Evolutionary conservation across 768 basidiomycete species (phyloP).

Genomic region (Exidia glandulosa): DNA sequence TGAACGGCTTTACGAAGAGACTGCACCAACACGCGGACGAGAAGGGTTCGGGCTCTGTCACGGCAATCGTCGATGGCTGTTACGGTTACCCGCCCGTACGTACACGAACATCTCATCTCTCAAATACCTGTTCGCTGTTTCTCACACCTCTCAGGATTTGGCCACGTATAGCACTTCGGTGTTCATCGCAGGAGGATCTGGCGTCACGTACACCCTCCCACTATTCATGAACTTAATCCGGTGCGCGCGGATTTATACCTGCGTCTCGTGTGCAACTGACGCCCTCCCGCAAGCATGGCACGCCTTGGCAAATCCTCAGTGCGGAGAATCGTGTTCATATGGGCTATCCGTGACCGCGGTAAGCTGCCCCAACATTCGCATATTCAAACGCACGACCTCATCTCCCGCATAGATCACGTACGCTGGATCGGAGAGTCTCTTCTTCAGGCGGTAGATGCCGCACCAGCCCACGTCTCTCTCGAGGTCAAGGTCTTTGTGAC

Average conservation of each 20-base stretch:
- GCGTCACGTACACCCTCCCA: slow-evolving; percentile 4
- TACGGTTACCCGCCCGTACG: slow-evolving; percentile 1
- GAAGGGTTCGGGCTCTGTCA: neutral
- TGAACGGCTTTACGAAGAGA: slow-evolving; percentile 39
- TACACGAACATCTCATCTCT: neutral
- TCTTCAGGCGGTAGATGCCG: slow-evolving; percentile 20
- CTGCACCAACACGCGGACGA: slow-evolving; percentile 7
- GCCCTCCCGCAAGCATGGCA: neutral
- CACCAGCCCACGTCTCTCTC: slow-evolving; percentile 19
- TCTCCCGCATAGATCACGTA: slow-evolving; percentile 12
- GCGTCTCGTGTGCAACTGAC: neutral
- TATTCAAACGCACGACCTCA: neutral
- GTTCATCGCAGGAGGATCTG: no score
- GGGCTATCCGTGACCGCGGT: neutral
- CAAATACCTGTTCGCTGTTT: neutral
- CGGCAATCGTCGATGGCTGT: neutral
- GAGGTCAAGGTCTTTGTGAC: slow-evolving; percentile 36
- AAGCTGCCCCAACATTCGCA: neutral
- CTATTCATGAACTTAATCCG: slow-evolving; percentile 1
- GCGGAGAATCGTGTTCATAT: neutral
- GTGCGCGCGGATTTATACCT: neutral
- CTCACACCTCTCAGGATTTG: no score
- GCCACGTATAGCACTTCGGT: no score
- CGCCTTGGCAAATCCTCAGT: neutral
- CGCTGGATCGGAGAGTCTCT: slow-evolving; percentile 36